Conservation (phyloP, 345 rosid genomes). For the Camelina hispida region DNA sequence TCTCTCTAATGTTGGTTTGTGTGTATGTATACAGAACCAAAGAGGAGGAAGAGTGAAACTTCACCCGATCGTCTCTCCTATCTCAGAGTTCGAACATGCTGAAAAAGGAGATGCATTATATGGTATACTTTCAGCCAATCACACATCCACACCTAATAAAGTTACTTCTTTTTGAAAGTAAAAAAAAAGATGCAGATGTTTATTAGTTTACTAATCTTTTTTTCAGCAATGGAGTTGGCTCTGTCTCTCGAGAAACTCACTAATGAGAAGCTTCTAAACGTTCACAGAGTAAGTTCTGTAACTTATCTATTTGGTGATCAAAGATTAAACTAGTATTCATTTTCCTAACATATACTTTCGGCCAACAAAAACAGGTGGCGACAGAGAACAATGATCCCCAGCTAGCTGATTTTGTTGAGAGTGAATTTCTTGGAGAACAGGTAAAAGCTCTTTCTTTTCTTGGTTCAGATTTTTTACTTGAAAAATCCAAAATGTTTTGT, state of each 20-base stretch:
- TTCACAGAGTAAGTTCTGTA: constrained; percentile 59
- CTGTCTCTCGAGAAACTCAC: constrained; percentile 85
- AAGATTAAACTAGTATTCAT: background rate
- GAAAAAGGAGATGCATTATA: constrained; percentile 80
- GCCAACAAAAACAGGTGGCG: constrained; percentile 62
- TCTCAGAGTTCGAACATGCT: constrained; percentile 71
- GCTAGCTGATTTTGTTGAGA: constrained; percentile 71
- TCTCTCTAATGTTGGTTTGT: background rate
- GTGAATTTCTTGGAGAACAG: constrained; percentile 75
- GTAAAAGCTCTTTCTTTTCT: constrained; percentile 36
- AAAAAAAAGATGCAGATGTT: background rate
- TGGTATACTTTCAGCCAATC: constrained; percentile 41
- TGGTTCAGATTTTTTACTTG: background rate
- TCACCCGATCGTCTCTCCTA: constrained; percentile 60
- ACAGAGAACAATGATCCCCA: constrained; percentile 64
- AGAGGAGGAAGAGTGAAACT: constrained; percentile 86
- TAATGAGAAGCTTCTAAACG: constrained; percentile 74
- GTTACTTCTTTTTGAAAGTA: background rate
- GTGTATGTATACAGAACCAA: constrained; percentile 50
- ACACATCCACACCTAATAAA: background rate
- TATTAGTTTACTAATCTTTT: background rate
- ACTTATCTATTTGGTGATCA: background rate
- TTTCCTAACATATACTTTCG: constrained; percentile 9
- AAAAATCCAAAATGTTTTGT: background rate
- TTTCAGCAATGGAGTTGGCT: constrained; percentile 89